Evolutionary conservation across 2,329 filamentous ascomycete genomes (phyloP).

Genomic region (Dactylellina sp.): DNA sequence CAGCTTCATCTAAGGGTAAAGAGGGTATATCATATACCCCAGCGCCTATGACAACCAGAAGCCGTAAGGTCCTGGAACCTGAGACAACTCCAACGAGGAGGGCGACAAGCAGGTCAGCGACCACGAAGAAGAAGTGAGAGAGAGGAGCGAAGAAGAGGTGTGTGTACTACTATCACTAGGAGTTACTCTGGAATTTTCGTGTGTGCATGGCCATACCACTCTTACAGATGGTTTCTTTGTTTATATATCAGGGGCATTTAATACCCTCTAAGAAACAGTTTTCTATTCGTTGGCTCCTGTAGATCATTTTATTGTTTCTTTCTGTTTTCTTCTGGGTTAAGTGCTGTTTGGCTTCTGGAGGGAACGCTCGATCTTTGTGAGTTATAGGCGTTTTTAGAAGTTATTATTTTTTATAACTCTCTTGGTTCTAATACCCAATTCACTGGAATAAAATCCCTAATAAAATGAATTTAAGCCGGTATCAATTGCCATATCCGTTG

Average conservation of each 20-base stretch:
- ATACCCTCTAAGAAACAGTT: slow-evolving; percentile 1
- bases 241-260: background rate
- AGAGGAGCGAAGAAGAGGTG: background rate
- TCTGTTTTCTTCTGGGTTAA: slow-evolving; percentile 2
- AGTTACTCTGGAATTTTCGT: slow-evolving; percentile 1
- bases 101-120: slow-evolving; percentile 32
- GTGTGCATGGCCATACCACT: background rate
- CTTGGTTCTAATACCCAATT: too few species aligned
- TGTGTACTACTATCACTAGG: background rate
- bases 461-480: background rate
- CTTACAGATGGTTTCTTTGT: background rate
- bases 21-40: slow-evolving; percentile 28
- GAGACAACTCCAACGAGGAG: slow-evolving; percentile 49
- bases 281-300: background rate
- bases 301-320: background rate
- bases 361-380: slow-evolving; percentile 9
- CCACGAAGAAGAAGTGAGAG: slow-evolving; percentile 24
- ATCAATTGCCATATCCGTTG: background rate
- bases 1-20: slow-evolving; percentile 27
- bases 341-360: background rate
- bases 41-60: slow-evolving; percentile 52
- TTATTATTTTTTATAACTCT: background rate
- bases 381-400: slow-evolving; percentile 44
- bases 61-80: slow-evolving; percentile 34
- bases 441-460: too few species aligned